Base-by-base conservation (phyloP, 2,329 filamentous ascomycete species). In the Phyllosticta citriasiana region DNA sequence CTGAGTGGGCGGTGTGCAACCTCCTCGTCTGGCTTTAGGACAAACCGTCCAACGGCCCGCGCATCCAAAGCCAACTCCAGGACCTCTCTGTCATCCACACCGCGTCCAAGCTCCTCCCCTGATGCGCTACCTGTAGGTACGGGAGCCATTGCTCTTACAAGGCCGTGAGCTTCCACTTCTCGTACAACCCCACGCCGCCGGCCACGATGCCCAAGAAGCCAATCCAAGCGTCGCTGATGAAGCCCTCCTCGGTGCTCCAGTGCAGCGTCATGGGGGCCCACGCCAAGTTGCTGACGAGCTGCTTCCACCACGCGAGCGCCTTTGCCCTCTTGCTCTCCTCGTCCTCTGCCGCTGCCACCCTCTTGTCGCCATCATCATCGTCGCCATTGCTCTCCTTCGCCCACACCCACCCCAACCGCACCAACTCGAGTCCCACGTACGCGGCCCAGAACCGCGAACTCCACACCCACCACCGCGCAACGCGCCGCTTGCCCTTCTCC, bases 231-330 rank as follows among this genome's bases (percentile, higher is more conserved):
- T 86, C 82, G 40, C 80, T 80, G 60, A 89, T 73, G 9, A 85
- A 71, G 0, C 88, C 89, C 61, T 82, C 77, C 63, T 88, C 84
- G 51, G 87, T 73, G 68, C 89, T 88, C 87, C 89, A 96, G 77
- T 97, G 91, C 61, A 93, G 70, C 64, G 89, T 93, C 71, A 96
- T 78, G 33, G 92, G 91, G 61, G 88, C 84, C 85, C 89, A 96
- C 33, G 88, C 85, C 64, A 84, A 70, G 74, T 91, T 91, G 52
- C 86, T 82, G 22, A 85, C 78, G 59, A 93, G 75, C 69, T 86
- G 83, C 70, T 81, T 84, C 79, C 82, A 86, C 83, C 84, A 91
- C 63, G 70, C 73, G 65, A 68, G 67, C 40, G 72, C 70, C 47
- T 73, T 65, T 58, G 63, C 71, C 47, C 30, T 73, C 55, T 62